These are phyloP conservation scores for Lodderomyces parapsilosis DNA, from an alignment of 1,139 yeast species.

Conservation along the genomic window DNA sequence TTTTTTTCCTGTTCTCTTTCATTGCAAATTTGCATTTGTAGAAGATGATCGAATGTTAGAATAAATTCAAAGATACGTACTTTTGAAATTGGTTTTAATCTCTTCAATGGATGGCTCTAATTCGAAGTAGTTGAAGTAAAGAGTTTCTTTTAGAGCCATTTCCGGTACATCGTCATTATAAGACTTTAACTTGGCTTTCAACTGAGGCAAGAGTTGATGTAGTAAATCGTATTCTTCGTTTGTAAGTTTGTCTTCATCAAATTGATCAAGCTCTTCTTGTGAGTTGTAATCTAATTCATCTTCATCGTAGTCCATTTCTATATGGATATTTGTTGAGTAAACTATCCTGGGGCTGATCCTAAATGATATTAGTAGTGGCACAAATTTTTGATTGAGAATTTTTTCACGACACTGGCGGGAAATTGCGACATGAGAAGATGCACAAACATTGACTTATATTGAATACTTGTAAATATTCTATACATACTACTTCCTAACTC, in stretches of 20 bases:
- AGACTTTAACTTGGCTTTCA: constrained; percentile 32
- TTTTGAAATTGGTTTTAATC: constrained; percentile 45
- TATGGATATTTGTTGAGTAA: neutral
- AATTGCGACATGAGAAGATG: neutral
- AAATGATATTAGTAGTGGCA: neutral
- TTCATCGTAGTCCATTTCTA: constrained; percentile 16
- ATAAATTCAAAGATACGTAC: constrained; percentile 34
- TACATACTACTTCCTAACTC: no score
- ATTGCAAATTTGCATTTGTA: neutral
- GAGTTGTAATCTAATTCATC: constrained; percentile 16
- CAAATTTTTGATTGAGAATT: neutral
- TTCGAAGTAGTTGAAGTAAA: constrained; percentile 62
- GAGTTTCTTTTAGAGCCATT: constrained; percentile 53
- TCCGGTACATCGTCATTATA: constrained; percentile 51
- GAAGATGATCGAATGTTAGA: constrained; percentile 1
- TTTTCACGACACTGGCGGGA: neutral
- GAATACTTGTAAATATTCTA: no score
- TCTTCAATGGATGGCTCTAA: constrained; percentile 53
- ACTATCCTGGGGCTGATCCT: neutral
- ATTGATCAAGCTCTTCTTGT: constrained; percentile 16
- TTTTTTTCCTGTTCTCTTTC: no score
- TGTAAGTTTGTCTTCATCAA: constrained; percentile 21
- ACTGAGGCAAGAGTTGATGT: constrained; percentile 38
- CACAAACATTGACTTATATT: neutral
- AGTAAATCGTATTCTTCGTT: constrained; percentile 42